A percentile compares a stretch with the other conserved stretches of the same genome.
These are phyloP conservation scores for Xylaria cubensis DNA, from an alignment of 495 filamentous ascomycete species.

Conservation along the genomic window DNA sequence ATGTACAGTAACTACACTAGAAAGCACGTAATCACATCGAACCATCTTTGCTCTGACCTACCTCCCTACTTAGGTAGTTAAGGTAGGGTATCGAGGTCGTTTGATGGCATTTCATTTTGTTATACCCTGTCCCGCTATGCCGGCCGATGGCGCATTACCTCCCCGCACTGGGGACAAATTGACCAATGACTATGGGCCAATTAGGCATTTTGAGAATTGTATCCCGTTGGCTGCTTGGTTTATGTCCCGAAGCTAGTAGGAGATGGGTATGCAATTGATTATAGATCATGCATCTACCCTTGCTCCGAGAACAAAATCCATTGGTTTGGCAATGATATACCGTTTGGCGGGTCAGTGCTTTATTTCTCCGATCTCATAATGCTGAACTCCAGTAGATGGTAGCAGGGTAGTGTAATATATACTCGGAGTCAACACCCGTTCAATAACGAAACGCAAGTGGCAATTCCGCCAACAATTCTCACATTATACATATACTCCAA, in stretches of 20 bases:
- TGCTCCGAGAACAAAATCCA: background rate
- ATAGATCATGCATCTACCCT: slow-evolving; percentile 12
- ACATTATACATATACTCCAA: background rate
- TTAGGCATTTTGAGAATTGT: background rate
- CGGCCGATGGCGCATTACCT: background rate
- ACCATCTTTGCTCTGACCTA: background rate
- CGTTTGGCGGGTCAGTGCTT: background rate
- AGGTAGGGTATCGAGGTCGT: background rate
- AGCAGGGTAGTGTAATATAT: background rate
- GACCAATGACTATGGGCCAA: slow-evolving; percentile 4
- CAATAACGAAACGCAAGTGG: background rate
- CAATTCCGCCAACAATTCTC: background rate
- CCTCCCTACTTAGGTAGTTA: background rate
- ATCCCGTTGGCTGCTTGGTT: background rate
- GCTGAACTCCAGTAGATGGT: background rate
- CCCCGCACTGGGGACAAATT: background rate
- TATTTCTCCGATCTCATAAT: background rate
- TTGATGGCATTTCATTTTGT: background rate
- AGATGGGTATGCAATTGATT: background rate
- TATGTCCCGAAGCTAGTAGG: background rate
- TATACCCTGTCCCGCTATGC: slow-evolving; percentile 4
- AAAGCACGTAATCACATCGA: background rate
- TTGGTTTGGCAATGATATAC: slow-evolving; percentile 1
- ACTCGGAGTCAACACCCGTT: background rate
- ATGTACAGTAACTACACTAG: background rate